Evolutionary conservation across 208 protist species (phyloP), one percentile per base, ranked within the genome.

Genomic region (Plasmodiophora brassicae): DNA sequence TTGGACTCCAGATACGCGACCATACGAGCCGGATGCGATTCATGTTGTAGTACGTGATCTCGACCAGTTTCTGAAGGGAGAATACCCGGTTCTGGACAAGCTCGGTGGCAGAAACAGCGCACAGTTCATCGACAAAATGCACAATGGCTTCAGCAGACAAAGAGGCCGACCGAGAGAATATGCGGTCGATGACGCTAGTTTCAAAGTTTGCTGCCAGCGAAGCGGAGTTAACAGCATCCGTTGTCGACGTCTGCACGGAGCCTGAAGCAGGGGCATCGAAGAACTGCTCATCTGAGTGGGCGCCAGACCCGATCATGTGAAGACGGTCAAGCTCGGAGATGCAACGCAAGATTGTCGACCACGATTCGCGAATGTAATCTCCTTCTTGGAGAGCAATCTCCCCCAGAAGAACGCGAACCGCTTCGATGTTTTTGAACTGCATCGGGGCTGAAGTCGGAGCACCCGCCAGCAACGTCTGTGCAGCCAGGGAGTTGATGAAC

Each of bases 1-100:
- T 78, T 38, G 65, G 65, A 8, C 83, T 45, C 95, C 95, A 97
- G 39, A 97, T 94, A 22, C 93, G 72, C 35, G 90, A 89, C 93
- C 96, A 97, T 22, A 96, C 95, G 45, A 95, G 87, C 41, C 95
- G 89, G 22, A 97, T 94, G 84, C 95, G 90, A 20, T 89, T 83
- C 46, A 97, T 95, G 87, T 97, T 97, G 57, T 94, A 94, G 86
- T 95, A 90, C 32, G 95, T 93, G 20, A 97, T 89, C 84, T 97
- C 95, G 25, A 97, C 93, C 32, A 96, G 85, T 89, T 97, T 97
- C 53, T 96, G 94, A 28, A 96, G 91, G 83, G 89, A 92, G 84
- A 94, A 95, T 36, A 91, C 86, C 41, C 92, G 91, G 57, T 90
- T 87, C 36, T 5, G 10, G 5, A 38, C n/a, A 5, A 78, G n/a